Evolutionary conservation across 331 rosid genomes (phyloP), one percentile per base, ranked within the genome.

Genomic region (Malus hybrid): DNA sequence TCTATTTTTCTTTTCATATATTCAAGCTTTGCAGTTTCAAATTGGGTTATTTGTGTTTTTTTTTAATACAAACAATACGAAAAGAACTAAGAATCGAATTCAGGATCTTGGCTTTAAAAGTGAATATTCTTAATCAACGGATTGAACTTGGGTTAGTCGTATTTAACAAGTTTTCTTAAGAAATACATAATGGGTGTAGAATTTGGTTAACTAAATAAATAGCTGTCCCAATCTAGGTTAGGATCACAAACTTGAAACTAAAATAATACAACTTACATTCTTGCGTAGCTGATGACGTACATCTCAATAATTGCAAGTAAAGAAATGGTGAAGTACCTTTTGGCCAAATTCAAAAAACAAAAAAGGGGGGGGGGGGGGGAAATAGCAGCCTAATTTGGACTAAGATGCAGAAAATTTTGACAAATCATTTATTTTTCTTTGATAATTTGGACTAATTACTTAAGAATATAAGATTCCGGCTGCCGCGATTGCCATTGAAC

Each of bases 331-430:
- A 20, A 20, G 15, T 57, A 11, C 27, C 31, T 22, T 57, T 10
- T 27, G 64, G 64, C 64, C 14, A 57, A 57, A 22, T 2, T 32
- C 32, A 31, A 31, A 28, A 28, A 2, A 28, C 2, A 28, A 0
- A 6, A 36, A 36, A 7, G 0, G 1, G 0, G 0, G 0, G 44
- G 44, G 44, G 0, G 6, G 0, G 0, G 0, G 44, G 44, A 11
- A 8, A 39, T 39, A 8, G 44, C 12, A 39, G 12, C 44, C 44
- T 39, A 8, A 9, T 39, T 39, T 39, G 44, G 44, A 39, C 29
- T 11, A n/a, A 19, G 12, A 12, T 62, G 66, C 36, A 62, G 34
- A 4, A 62, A 62, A 28, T 28, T 28, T 27, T 16, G 66, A 28
- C 36, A 59, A 10, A 59, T 59, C 24, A 54, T 19, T 54, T 54